These are phyloP conservation scores for Bigelowiella natans DNA, from an alignment of 78 protist species.

Conservation along the genomic window DNA sequence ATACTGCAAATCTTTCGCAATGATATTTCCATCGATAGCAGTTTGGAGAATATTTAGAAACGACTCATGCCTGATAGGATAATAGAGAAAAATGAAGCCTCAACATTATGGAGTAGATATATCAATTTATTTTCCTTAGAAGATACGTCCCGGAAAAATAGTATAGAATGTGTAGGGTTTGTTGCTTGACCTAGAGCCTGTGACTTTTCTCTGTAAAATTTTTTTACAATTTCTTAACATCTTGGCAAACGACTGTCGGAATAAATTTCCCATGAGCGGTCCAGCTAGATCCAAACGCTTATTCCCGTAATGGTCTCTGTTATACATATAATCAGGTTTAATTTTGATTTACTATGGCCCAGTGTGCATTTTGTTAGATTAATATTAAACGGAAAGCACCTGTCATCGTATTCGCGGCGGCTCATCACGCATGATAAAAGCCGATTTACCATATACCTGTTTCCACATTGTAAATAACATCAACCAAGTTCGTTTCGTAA, in stretches of 20 bases:
- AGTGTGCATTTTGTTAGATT: neutral
- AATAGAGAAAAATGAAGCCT: neutral
- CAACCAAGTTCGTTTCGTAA: too few species aligned
- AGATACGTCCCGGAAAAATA: neutral
- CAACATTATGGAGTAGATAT: neutral
- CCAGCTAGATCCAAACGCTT: constrained; percentile 95
- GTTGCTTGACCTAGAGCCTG: neutral
- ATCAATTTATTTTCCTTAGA: neutral
- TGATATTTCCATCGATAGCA: constrained; percentile 52
- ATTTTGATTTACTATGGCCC: too few species aligned
- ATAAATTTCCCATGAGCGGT: constrained; percentile 70
- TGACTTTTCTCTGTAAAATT: neutral
- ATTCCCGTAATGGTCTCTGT: constrained; percentile 95
- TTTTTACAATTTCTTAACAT: neutral
- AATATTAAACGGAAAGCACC: too few species aligned
- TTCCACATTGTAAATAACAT: too few species aligned
- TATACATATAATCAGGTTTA: neutral
- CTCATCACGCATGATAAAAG: constrained; percentile 13
- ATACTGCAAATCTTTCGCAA: constrained; percentile 78
- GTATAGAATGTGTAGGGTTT: neutral
- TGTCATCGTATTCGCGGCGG: constrained; percentile 68
- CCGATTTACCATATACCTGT: constrained; percentile 21
- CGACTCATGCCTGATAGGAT: constrained; percentile 28
- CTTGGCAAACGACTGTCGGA: constrained; percentile 64
- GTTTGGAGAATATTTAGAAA: constrained; percentile 32